phyloP scores from a whole-genome alignment of 805 yeast genomes.

The Barnettozyma populi region DNA sequence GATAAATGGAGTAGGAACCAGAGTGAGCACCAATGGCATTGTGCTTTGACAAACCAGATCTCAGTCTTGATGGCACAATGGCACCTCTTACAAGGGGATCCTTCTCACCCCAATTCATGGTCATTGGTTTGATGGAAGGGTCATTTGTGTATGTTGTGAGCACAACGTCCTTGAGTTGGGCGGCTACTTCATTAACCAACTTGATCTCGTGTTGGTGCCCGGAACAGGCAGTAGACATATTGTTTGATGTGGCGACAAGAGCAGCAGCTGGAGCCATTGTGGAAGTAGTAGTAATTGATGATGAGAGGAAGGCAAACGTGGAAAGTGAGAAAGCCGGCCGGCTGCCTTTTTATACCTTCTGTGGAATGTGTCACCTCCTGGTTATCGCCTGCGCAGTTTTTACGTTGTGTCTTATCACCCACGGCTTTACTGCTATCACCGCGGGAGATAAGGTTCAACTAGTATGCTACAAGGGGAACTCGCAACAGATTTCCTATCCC shows the following conservation, averaged over 20 bases:
- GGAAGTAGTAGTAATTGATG: background rate
- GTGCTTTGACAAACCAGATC: constrained; percentile 45
- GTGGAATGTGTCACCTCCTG: constrained; percentile 1
- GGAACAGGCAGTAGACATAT: constrained; percentile 2
- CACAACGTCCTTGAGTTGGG: constrained; percentile 27
- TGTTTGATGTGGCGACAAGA: constrained; percentile 2
- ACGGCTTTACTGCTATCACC: background rate
- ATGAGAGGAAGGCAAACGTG: background rate
- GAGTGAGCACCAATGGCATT: constrained; percentile 63
- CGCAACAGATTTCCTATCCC: no score
- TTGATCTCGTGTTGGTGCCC: constrained; percentile 13
- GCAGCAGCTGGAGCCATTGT: constrained; percentile 28
- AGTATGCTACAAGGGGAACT: no score
- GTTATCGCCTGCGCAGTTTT: constrained; percentile 1
- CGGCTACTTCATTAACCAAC: constrained; percentile 18
- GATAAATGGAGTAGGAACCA: constrained; percentile 60
- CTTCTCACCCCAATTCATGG: constrained; percentile 47
- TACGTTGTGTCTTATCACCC: background rate
- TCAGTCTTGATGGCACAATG: constrained; percentile 46
- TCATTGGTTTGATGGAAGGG: constrained; percentile 41
- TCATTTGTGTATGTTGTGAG: constrained; percentile 53
- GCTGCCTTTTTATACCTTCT: background rate
- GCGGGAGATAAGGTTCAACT: background rate
- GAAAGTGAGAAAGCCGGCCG: background rate
- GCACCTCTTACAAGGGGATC: constrained; percentile 51